Conservation (phyloP, 2,329 filamentous ascomycete genomes). For the Rasamsonia emersonii region DNA sequence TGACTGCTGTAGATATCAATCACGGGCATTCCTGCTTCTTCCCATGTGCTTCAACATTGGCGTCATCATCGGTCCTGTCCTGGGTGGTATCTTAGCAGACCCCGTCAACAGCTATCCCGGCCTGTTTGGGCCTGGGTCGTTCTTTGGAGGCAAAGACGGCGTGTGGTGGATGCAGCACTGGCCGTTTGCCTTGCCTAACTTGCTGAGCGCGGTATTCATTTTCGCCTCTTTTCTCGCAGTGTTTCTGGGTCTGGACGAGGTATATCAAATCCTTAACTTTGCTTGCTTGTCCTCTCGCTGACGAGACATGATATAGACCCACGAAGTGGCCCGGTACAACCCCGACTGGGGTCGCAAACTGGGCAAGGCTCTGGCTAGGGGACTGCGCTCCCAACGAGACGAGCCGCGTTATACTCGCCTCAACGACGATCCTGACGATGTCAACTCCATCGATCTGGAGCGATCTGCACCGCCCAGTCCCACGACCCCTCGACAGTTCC, state of each 20-base stretch:
- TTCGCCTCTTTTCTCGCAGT: constrained; percentile 46
- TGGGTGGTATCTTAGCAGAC: constrained; percentile 61
- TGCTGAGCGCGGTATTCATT: constrained; percentile 57
- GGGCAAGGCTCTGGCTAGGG: constrained; percentile 25
- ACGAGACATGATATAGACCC: constrained; percentile 17
- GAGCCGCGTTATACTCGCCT: constrained; percentile 28
- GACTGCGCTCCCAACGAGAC: constrained; percentile 15
- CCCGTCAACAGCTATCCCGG: constrained; percentile 53
- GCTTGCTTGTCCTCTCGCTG: background rate
- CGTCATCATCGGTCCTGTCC: constrained; percentile 49
- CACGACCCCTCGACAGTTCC: constrained; percentile 12
- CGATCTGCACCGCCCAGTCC: constrained; percentile 21
- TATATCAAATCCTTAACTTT: constrained; percentile 16
- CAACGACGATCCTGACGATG: constrained; percentile 15
- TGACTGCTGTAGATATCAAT: constrained; percentile 29
- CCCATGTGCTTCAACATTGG: constrained; percentile 64
- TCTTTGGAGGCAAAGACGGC: constrained; percentile 48
- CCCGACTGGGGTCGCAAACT: constrained; percentile 34
- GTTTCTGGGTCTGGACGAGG: constrained; percentile 60
- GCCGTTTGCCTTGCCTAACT: constrained; percentile 62
- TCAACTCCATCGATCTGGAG: constrained; percentile 26
- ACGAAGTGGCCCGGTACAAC: constrained; percentile 29
- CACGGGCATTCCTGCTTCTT: constrained; percentile 49
- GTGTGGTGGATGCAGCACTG: constrained; percentile 57
- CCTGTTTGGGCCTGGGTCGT: constrained; percentile 53